Base-by-base conservation (phyloP, 2,329 filamentous ascomycete species). In the Cladosporium sp. region DNA sequence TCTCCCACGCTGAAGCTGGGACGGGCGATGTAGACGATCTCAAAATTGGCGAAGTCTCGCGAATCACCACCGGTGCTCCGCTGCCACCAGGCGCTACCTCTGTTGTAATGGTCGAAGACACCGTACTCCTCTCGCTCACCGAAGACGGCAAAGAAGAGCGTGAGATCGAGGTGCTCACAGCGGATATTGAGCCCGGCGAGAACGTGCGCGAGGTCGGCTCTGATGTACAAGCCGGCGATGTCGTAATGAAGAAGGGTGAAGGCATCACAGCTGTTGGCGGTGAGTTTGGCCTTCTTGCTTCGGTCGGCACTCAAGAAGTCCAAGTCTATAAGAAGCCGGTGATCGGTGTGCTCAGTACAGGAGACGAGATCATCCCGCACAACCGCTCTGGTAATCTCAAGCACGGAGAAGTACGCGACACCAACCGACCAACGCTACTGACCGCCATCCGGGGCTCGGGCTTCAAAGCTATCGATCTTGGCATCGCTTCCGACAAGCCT, bases 51-150 rank as follows among this genome's bases (percentile, higher is more conserved):
- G 79, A 90, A 58, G 85, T 97, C 49, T 86, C 92, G 0, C 80
- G 93, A 43, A 95, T 98, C 61, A 98, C 93, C 0, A 98, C 93
- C 0, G 93, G 93, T 0, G 93, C 93, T 5, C 92, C 93, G 9
- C 74, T 98, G 0, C 93, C 93, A 1, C 84, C 84, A 0, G 89
- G 91, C 0, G 89, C 93, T 2, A 95, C 89, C 22, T 86, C 92
- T 0, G 91, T 98, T 4, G 85, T 96, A 43, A 97, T 95, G 89
- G 93, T 98, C 0, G 93, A 98, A 72, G 93, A 96, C 64, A 98
- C 93, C 0, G 72, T 84, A 1, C 75, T 98, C 4, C 82, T 80
- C 55, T 84, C 81, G 1, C 83, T 82, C 69, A 93, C 89, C 0
- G 84, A 87, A 0, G 88, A 95, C 60, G 87, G 84, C 0, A 78